Evolutionary conservation across 169 alveolate genomes (phyloP).

Genomic region (Hepatocystis sp.): DNA sequence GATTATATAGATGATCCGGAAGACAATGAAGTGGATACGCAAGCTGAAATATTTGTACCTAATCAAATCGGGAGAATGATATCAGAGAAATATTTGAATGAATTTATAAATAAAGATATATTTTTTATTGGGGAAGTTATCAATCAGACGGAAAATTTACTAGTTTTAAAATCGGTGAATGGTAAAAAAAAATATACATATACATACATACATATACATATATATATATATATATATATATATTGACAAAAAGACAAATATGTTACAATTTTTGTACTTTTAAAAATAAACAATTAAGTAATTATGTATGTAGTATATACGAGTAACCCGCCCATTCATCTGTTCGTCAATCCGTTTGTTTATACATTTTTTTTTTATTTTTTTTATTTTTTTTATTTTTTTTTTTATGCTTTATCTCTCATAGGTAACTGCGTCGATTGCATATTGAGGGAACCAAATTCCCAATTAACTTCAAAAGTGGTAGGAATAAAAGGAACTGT

Average conservation of each 20-base stretch:
- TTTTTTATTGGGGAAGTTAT: conserved; percentile 68
- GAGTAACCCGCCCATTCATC: too few relatives aligned
- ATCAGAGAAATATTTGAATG: conserved; percentile 54
- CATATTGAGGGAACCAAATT: conserved; percentile 9
- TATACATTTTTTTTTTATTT: too few relatives aligned
- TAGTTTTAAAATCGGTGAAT: conserved; percentile 43
- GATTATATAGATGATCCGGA: not conserved
- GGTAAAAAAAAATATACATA: conserved; percentile 21
- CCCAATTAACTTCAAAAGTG: conserved; percentile 12
- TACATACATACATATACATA: not conserved
- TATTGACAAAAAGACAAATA: too few relatives aligned
- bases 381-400: not conserved
- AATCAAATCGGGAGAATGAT: conserved; percentile 37
- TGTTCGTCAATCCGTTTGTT: too few relatives aligned
- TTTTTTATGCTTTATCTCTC: not conserved
- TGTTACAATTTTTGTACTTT: too few relatives aligned
- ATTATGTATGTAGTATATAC: too few relatives aligned
- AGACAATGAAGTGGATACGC: conserved; percentile 2
- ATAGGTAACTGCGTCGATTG: conserved; percentile 62
- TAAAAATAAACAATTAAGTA: too few relatives aligned
- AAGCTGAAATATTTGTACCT: not conserved
- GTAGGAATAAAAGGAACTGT: conserved; percentile 69
- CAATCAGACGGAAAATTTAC: conserved; percentile 4
- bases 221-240: too few relatives aligned
- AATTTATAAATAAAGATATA: conserved; percentile 43